Evolutionary conservation across 306 rosid genomes (phyloP).

Genomic region (Quercus dentata): DNA sequence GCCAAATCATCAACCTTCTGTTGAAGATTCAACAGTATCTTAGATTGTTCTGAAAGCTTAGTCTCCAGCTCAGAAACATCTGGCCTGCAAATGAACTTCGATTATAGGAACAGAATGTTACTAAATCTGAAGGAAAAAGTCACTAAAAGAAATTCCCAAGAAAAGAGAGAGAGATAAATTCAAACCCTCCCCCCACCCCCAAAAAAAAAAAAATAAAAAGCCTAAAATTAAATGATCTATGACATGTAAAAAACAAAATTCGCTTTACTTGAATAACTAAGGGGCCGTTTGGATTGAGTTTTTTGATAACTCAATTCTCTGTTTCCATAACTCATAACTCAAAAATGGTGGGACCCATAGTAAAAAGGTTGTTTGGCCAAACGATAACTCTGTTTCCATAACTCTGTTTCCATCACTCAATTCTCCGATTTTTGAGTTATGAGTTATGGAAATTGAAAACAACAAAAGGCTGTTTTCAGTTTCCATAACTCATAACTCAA

Average conservation of each 20-base stretch:
- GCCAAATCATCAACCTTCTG: slow-evolving; percentile 96
- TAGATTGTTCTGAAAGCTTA: slow-evolving; percentile 88
- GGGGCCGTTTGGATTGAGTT: too few species aligned
- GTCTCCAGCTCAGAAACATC: slow-evolving; percentile 91
- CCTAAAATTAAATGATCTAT: not conserved
- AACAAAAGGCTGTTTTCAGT: too few species aligned
- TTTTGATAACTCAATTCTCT: too few species aligned
- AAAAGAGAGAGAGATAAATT: not conserved
- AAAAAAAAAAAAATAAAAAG: not conserved
- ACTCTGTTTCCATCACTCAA: too few species aligned
- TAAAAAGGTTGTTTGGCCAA: too few species aligned
- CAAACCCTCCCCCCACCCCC: too few species aligned
- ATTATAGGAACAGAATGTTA: slow-evolving; percentile 33
- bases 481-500: too few species aligned
- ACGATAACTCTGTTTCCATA: too few species aligned
- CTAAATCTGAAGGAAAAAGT: slow-evolving; percentile 1
- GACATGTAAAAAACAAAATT: not conserved
- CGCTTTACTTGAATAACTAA: not conserved
- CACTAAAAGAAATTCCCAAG: not conserved
- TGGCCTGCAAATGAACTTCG: slow-evolving; percentile 62
- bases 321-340: too few species aligned
- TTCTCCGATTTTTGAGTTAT: too few species aligned
- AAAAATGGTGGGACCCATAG: too few species aligned
- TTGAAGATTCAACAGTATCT: slow-evolving; percentile 82
- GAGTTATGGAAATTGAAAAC: too few species aligned